A percentile compares a stretch with the other conserved stretches of the same genome.
These are phyloP conservation scores for Bisporella sp. DNA, from an alignment of 2,329 filamentous ascomycete genomes.

Conservation along the genomic window DNA sequence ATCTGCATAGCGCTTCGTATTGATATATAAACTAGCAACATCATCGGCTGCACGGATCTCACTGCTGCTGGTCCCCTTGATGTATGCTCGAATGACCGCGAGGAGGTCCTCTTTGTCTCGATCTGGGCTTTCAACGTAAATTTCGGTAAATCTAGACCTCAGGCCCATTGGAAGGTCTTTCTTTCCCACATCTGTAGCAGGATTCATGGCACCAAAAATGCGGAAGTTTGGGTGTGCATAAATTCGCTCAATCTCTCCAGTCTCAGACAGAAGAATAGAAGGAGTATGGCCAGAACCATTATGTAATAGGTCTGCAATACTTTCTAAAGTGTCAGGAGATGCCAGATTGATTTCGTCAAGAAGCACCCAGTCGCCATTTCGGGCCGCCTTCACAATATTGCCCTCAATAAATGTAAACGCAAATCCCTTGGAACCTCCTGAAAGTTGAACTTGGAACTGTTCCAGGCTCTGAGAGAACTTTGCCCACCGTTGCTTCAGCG, in stretches of 20 bases:
- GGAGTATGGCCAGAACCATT: conserved; percentile 65
- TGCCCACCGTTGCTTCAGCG: conserved; percentile 66
- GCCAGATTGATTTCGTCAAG: conserved; percentile 97
- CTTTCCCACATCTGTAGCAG: conserved; percentile 94
- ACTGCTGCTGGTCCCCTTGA: conserved; percentile 63
- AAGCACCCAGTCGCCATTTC: conserved; percentile 95
- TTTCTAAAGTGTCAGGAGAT: conserved; percentile 89
- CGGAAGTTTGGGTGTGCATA: conserved; percentile 87
- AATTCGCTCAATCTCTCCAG: conserved; percentile 85
- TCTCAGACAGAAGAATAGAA: conserved; percentile 85
- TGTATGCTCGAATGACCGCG: conserved; percentile 80
- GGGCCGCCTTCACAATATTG: conserved; percentile 89
- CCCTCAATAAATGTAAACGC: conserved; percentile 96
- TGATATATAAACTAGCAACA: conserved; percentile 80
- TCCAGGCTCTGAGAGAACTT: conserved; percentile 67
- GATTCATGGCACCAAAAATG: conserved; percentile 98
- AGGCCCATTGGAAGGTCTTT: conserved; percentile 85
- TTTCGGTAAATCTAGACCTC: conserved; percentile 86
- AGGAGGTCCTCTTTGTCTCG: conserved; percentile 78
- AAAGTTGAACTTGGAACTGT: conserved; percentile 74
- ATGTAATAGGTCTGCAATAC: conserved; percentile 79
- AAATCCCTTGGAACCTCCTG: conserved; percentile 66
- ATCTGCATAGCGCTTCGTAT: conserved; percentile 74
- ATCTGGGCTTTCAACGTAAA: conserved; percentile 91
- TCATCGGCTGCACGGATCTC: conserved; percentile 71